Evolutionary conservation across 192 early-diverging fungal genomes (phyloP).

Genomic region (Obelidium mucronatum): DNA sequence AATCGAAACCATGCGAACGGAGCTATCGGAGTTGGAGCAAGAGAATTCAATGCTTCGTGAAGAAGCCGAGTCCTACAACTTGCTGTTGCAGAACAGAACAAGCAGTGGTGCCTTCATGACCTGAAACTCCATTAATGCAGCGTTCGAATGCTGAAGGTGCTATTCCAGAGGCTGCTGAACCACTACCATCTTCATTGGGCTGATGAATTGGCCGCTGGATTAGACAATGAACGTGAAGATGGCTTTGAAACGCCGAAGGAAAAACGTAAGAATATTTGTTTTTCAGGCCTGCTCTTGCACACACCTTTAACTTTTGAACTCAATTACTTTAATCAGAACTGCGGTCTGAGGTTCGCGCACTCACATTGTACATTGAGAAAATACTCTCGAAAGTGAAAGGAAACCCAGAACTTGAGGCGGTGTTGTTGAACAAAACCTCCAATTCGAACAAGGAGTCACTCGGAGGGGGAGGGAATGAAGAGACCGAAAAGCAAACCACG

Average conservation of each 20-base stretch:
- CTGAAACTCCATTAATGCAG: slow-evolving; percentile 9
- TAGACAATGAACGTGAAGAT: too few relatives aligned
- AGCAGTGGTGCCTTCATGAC: not conserved
- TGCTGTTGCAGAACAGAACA: slow-evolving; percentile 14
- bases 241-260: slow-evolving; percentile 4
- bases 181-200: too few relatives aligned
- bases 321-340: slow-evolving; percentile 3
- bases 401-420: not conserved
- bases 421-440: not conserved
- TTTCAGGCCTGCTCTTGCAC: not conserved
- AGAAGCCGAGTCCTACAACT: not conserved
- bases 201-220: not conserved
- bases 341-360: slow-evolving; percentile 49
- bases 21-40: slow-evolving; percentile 8
- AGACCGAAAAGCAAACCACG: not conserved
- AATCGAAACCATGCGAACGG: not conserved
- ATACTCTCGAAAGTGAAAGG: slow-evolving; percentile 22
- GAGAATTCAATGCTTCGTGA: not conserved
- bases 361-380: slow-evolving; percentile 27
- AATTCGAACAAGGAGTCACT: not conserved
- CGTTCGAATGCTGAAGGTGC: not conserved
- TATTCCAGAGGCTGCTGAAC: too few relatives aligned
- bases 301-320: not conserved
- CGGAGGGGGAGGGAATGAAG: not conserved
- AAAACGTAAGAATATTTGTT: slow-evolving; percentile 14